phyloP scores from a whole-genome alignment of 345 rosid species.

The Dimocarpus longan region DNA sequence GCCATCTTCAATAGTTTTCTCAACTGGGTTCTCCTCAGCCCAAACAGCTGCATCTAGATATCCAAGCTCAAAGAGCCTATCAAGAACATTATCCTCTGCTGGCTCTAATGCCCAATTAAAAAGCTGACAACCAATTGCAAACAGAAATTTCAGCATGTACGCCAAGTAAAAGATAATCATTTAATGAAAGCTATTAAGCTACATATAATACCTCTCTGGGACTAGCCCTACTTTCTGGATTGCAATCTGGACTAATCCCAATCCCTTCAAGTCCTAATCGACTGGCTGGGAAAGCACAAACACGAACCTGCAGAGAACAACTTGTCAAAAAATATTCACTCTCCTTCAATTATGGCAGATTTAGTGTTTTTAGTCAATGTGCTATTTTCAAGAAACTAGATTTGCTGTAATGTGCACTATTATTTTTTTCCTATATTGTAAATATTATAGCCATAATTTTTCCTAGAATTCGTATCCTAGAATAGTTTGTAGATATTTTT shows the following conservation, averaged over 20 bases:
- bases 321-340: no score
- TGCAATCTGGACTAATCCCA: slow-evolving; percentile 91
- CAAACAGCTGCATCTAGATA: slow-evolving; percentile 80
- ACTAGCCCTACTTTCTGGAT: slow-evolving; percentile 68
- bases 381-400: no score
- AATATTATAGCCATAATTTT: no score
- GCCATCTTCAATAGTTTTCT: slow-evolving; percentile 48
- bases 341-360: no score
- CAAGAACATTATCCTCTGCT: slow-evolving; percentile 73
- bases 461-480: no score
- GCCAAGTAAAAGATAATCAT: neutral
- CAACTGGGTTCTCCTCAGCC: slow-evolving; percentile 68
- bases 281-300: slow-evolving; percentile 83
- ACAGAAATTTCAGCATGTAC: slow-evolving; percentile 11
- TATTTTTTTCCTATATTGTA: no score
- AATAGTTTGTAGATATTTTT: no score
- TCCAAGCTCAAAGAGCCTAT: slow-evolving; percentile 75
- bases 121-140: slow-evolving; percentile 50
- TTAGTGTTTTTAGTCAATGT: no score
- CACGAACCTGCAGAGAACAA: slow-evolving; percentile 56
- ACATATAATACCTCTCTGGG: slow-evolving; percentile 63
- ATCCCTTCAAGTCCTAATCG: slow-evolving; percentile 67
- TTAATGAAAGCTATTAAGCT: neutral
- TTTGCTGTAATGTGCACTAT: no score
- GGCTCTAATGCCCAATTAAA: slow-evolving; percentile 96